Base-by-base conservation (phyloP, 169 alveolate genomes). In the Plasmodium adleri region DNA sequence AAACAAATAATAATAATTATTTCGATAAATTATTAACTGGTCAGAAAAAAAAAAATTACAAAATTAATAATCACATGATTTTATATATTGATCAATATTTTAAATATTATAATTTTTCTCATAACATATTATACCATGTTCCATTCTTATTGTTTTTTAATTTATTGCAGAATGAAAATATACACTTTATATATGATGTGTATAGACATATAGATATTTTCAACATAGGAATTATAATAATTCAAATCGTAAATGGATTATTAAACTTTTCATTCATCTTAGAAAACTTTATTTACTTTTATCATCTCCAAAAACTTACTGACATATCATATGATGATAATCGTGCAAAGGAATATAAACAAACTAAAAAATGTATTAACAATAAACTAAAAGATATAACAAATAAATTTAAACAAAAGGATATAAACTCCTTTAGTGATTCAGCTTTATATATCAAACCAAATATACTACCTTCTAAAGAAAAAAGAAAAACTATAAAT, bases 161-260 rank as follows among this genome's bases (percentile, higher is more conserved):
- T 28, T 45, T 80, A 20, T 10, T 47, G n/a, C n/a, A 54, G 2
- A 71, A 49, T 9, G 50, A 80, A 68, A 80, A 52, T 24, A 26
- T 15, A 5, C 9, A 45, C 1, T 10, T 60, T 13, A 54, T 5
- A 10, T 62, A 56, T 54, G 73, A 67, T 17, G 12, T 80, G 10
- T 67, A 39, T 47, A 67, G 66, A 20, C 90, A 80, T 28, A 71
- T 80, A 7, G 90, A 80, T 47, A n/a, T 80, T n/a, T 80, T 80
- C 47, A 80, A 24, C 54, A 66, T 67, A 4, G 90, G 90, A n/a
- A 67, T 80, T 3, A 59, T 80, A 3, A 80, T 80, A 56, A 32
- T 67, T 5, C 73, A 80, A 32, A 20, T 80, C 1, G 28, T 80
- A 4, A 80, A 80, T 20, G 90, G 90, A 0, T 17, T 80, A 54